phyloP scores from a whole-genome alignment of 2,329 filamentous ascomycete species.

The Periconia macrospinosa region DNA sequence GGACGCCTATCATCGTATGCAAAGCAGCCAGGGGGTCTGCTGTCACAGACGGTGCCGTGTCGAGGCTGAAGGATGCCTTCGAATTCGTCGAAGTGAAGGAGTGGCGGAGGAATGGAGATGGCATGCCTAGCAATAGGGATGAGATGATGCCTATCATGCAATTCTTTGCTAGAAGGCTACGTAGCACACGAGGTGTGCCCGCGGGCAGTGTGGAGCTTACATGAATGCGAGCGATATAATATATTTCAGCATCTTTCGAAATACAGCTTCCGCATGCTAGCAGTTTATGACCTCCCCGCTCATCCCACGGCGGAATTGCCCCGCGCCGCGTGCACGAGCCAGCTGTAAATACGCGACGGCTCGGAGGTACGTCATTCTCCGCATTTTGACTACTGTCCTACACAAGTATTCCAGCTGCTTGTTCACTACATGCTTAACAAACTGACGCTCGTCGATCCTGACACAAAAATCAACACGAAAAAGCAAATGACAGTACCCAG shows the following conservation, averaged over 20 bases:
- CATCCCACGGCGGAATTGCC: neutral
- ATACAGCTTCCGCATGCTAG: neutral
- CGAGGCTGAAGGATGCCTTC: slow-evolving; percentile 68
- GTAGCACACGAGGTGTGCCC: slow-evolving; percentile 56
- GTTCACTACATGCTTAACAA: neutral
- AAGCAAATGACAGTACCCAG: slow-evolving; percentile 46
- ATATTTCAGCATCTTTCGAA: neutral
- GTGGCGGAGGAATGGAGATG: slow-evolving; percentile 64
- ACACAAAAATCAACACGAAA: slow-evolving; percentile 14
- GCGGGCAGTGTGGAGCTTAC: slow-evolving; percentile 55
- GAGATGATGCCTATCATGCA: slow-evolving; percentile 92
- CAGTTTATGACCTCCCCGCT: too few relatives aligned
- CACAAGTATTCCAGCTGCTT: neutral
- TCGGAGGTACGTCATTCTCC: slow-evolving; percentile 16
- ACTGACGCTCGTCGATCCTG: neutral
- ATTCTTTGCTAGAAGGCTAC: slow-evolving; percentile 70
- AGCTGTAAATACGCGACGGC: slow-evolving; percentile 1
- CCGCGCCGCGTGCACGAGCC: slow-evolving; percentile 7
- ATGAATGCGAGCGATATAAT: slow-evolving; percentile 7
- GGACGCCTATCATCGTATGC: slow-evolving; percentile 66
- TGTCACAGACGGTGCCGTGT: slow-evolving; percentile 65
- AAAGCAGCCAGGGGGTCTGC: slow-evolving; percentile 55
- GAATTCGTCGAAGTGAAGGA: slow-evolving; percentile 45
- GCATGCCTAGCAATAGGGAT: slow-evolving; percentile 79
- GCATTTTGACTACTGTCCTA: slow-evolving; percentile 1